Evolutionary conservation across 768 basidiomycete species (phyloP).

Genomic region (Macrolepiota dolichaula): DNA sequence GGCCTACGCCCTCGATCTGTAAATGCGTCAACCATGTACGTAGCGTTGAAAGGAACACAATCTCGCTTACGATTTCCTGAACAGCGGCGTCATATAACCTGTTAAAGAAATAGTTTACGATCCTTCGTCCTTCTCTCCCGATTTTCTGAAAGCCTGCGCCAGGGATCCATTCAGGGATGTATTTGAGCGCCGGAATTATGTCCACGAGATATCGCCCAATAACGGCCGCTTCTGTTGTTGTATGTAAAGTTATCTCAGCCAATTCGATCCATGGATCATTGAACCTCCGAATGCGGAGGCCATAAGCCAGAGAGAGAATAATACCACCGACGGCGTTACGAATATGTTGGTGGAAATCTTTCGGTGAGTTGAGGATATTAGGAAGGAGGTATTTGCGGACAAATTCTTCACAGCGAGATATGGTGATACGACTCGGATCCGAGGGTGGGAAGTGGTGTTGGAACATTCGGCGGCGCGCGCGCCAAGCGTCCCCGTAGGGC

Average conservation of each 20-base stretch:
- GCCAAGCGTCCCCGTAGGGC: slow-evolving; percentile 39
- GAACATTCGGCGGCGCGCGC: slow-evolving; percentile 36
- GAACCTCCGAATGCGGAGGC: slow-evolving; percentile 19
- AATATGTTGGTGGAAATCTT: slow-evolving; percentile 9
- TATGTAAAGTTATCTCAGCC: slow-evolving; percentile 15
- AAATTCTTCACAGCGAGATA: slow-evolving; percentile 6
- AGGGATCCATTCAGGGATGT: slow-evolving; percentile 26
- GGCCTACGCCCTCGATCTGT: slow-evolving; percentile 2
- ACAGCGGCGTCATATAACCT: slow-evolving; percentile 7
- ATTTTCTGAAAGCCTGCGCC: slow-evolving; percentile 29
- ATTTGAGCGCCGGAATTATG: slow-evolving; percentile 19
- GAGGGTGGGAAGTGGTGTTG: slow-evolving; percentile 34
- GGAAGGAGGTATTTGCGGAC: slow-evolving; percentile 9
- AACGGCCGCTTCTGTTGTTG: slow-evolving; percentile 13
- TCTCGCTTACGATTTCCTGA: slow-evolving; percentile 1
- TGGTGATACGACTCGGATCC: slow-evolving; percentile 14
- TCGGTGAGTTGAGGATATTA: slow-evolving; percentile 9
- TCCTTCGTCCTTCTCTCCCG: slow-evolving; percentile 21
- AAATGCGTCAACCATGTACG: not conserved
- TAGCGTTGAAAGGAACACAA: not conserved
- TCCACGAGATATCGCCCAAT: slow-evolving; percentile 19
- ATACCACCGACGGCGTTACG: slow-evolving; percentile 22
- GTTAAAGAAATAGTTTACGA: not conserved
- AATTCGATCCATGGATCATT: slow-evolving; percentile 22
- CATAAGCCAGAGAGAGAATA: slow-evolving; percentile 23